These are phyloP conservation scores for Dactylonectria macrodidyma DNA, from an alignment of 2,329 filamentous ascomycete species.

Conservation along the genomic window DNA sequence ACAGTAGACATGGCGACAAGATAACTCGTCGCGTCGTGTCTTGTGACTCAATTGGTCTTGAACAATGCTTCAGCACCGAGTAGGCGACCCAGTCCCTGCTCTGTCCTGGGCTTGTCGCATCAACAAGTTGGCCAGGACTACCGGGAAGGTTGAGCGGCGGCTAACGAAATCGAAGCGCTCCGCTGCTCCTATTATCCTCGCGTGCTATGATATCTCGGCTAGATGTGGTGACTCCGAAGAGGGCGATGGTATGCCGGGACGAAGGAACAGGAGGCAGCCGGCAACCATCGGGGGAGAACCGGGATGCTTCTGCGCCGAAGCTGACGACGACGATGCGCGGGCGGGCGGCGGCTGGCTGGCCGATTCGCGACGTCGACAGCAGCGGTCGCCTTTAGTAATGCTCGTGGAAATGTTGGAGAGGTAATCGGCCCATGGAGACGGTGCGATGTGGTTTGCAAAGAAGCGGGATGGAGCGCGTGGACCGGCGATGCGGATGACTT, in stretches of 20 bases:
- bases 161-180: neutral
- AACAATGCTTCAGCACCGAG: conserved; percentile 35
- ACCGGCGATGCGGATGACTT: conserved; percentile 51
- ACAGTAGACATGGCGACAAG: conserved; percentile 51
- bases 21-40: conserved; percentile 27
- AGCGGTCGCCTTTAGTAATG: conserved; percentile 33
- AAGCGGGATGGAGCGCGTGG: conserved; percentile 46
- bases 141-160: conserved; percentile 13
- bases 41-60: conserved; percentile 37
- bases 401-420: conserved; percentile 24
- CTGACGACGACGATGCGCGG: conserved; percentile 39
- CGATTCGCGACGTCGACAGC: conserved; percentile 30
- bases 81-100: conserved; percentile 36
- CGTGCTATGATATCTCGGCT: conserved; percentile 32
- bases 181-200: conserved; percentile 11
- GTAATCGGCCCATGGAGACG: conserved; percentile 22
- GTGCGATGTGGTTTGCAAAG: conserved; percentile 37
- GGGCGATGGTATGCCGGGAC: conserved; percentile 41
- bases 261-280: conserved; percentile 36
- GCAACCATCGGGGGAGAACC: conserved; percentile 46
- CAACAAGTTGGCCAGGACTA: conserved; percentile 30
- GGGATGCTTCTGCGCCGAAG: conserved; percentile 39
- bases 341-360: conserved; percentile 27
- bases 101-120: conserved; percentile 37
- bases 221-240: conserved; percentile 34